Evolutionary conservation across 129 eudicot genomes (phyloP).

Genomic region (Escallonia herrerae): DNA sequence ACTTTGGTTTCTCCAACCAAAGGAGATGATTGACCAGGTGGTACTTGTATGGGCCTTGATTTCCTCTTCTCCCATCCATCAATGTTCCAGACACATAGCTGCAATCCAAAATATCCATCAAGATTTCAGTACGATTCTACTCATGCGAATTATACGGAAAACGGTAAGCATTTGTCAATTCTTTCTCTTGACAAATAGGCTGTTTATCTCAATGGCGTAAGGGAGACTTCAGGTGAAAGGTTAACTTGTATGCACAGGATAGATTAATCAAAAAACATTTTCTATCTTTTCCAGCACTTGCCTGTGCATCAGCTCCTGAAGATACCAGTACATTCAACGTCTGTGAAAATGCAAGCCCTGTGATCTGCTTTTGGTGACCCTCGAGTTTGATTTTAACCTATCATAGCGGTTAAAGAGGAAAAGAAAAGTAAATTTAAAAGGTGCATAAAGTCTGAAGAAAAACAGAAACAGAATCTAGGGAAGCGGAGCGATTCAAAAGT

Average conservation of each 20-base stretch:
- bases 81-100: constrained; percentile 69
- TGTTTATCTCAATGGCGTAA: too few relatives aligned
- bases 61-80: constrained; percentile 82
- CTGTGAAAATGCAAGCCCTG: constrained; percentile 85
- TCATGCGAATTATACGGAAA: neutral
- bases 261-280: neutral
- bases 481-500: neutral
- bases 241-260: neutral
- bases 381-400: constrained; percentile 71
- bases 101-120: constrained; percentile 10
- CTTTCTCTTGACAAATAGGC: neutral
- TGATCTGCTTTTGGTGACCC: constrained; percentile 69
- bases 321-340: constrained; percentile 61
- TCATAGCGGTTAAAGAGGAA: constrained; percentile 1
- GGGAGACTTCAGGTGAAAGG: too few relatives aligned
- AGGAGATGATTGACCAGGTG: constrained; percentile 51
- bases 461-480: too few relatives aligned
- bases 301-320: constrained; percentile 87
- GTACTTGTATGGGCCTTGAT: constrained; percentile 56
- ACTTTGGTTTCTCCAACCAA: constrained; percentile 67
- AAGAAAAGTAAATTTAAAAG: neutral
- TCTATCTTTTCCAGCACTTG: constrained; percentile 19
- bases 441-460: neutral
- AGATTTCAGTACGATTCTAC: neutral
- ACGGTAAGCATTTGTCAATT: neutral